Evolutionary conservation across 2,329 filamentous ascomycete species (phyloP), one percentile per base, ranked within the genome.

Genomic region (Aureobasidium sp.): DNA sequence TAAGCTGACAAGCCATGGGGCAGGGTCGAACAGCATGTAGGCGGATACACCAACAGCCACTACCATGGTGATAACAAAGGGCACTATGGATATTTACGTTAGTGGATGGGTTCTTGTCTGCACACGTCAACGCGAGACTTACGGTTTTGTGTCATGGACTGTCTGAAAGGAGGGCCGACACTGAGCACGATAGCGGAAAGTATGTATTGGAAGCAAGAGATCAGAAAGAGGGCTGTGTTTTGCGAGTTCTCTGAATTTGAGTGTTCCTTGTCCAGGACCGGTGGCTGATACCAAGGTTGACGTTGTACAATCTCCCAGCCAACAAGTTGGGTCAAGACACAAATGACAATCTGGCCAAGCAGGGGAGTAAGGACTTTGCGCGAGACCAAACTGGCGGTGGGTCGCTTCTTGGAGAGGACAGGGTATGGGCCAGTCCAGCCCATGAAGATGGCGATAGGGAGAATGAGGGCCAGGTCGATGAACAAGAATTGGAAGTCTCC

Each of bases 361-460:
- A 99, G 78, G 0, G 94, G 93, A 0, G 87, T 90, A 50, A 99
- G 79, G 2, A 99, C 90, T 73, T 99, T 99, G 59, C 91, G 83
- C 1, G 89, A 95, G 1, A 99, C 93, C 5, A 99, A 82, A 67
- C 93, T 89, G 17, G 94, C 92, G 0, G 91, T 97, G 3, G 94
- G 94, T 37, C 91, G 82, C 74, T 97, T 99, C 61, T 82, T 84
- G 67, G 85, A 88, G 15, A 99, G 82, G 38, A 81, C 78, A 2
- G 85, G 85, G 69, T 87, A 90, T 1, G 95, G 88, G 6, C 89
- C 91, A 25, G 89, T 90, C 94, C 95, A 97, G 66, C 94, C 92
- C 94, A 99, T 99, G 73, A 97, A 97, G 62, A 99, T 90, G 25
- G 94, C 94, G 67, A 99, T 95, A 4, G 94, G 94, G 3, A 99